Conservation (phyloP, 208 protist species). For the Trypanosoma melophagium region DNA sequence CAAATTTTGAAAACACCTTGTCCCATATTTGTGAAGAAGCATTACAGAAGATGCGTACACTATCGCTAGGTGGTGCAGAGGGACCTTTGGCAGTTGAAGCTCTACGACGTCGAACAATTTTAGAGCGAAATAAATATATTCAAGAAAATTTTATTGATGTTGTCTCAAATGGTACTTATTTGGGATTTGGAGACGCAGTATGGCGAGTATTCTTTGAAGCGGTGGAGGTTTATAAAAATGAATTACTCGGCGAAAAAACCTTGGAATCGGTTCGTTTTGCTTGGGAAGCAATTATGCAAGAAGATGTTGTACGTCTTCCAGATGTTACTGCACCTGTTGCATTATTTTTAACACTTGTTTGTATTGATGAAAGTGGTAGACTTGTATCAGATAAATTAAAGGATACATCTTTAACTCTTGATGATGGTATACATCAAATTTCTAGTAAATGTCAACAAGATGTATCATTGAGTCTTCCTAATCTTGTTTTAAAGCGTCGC, state of each 20-base stretch:
- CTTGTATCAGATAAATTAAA: constrained; percentile 25
- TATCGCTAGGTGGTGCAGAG: constrained; percentile 43
- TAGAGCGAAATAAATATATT: constrained; percentile 62
- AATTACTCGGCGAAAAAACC: constrained; percentile 33
- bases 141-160: constrained; percentile 47
- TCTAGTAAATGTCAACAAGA: not conserved
- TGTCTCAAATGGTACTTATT: constrained; percentile 44
- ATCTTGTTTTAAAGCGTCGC: constrained; percentile 41
- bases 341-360: constrained; percentile 63
- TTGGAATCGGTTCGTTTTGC: constrained; percentile 45
- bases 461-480: constrained; percentile 16
- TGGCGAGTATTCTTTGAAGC: constrained; percentile 70
- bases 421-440: constrained; percentile 38
- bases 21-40: constrained; percentile 12
- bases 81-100: constrained; percentile 67
- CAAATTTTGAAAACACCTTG: constrained; percentile 46
- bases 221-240: constrained; percentile 42
- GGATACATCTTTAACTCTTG: constrained; percentile 30
- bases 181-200: constrained; percentile 64
- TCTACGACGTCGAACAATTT: constrained; percentile 60
- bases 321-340: constrained; percentile 69
- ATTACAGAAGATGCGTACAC: constrained; percentile 9
- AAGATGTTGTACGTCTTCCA: constrained; percentile 61
- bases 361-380: constrained; percentile 33
- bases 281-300: constrained; percentile 69